Conservation (phyloP, 2,329 filamentous ascomycete species). For the Hymenoscyphus repandus region DNA sequence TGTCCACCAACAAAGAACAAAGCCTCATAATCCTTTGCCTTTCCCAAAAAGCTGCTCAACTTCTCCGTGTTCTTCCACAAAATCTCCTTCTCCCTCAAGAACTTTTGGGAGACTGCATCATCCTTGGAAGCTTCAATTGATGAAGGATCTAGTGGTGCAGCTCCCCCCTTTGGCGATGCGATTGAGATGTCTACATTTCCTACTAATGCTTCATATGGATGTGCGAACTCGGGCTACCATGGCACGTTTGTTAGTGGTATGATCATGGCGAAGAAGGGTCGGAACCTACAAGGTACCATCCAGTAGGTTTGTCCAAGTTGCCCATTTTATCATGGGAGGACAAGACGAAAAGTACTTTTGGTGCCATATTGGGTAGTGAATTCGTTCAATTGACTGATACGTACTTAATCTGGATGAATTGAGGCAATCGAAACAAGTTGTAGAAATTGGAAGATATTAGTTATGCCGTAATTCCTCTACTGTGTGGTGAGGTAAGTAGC, state of each 20-base stretch:
- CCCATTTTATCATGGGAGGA: conserved; percentile 36
- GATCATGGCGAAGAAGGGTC: background rate
- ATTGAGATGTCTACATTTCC: conserved; percentile 35
- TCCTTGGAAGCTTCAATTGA: conserved; percentile 38
- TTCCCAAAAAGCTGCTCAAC: conserved; percentile 40
- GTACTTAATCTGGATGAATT: background rate
- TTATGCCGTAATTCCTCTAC: no score
- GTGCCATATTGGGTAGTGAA: conserved; percentile 19
- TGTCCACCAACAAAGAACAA: conserved; percentile 54
- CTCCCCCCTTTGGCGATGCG: conserved; percentile 38
- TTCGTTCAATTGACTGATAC: background rate
- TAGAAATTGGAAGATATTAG: background rate
- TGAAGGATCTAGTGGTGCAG: conserved; percentile 38
- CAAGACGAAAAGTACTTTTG: conserved; percentile 48
- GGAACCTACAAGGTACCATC: conserved; percentile 46
- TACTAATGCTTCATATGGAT: conserved; percentile 38
- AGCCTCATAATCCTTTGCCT: conserved; percentile 45
- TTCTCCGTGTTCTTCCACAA: conserved; percentile 48
- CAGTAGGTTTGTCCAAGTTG: conserved; percentile 38
- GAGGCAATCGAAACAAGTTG: background rate
- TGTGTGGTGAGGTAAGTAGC: no score
- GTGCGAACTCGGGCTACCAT: conserved; percentile 42
- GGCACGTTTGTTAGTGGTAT: conserved; percentile 2
- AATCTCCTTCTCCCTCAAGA: conserved; percentile 39
- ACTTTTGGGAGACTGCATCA: conserved; percentile 34